A percentile compares a stretch with the other conserved stretches of the same genome.
Conservation (phyloP, 192 early-diverging fungal species). For the Coemansia aciculifera region DNA sequence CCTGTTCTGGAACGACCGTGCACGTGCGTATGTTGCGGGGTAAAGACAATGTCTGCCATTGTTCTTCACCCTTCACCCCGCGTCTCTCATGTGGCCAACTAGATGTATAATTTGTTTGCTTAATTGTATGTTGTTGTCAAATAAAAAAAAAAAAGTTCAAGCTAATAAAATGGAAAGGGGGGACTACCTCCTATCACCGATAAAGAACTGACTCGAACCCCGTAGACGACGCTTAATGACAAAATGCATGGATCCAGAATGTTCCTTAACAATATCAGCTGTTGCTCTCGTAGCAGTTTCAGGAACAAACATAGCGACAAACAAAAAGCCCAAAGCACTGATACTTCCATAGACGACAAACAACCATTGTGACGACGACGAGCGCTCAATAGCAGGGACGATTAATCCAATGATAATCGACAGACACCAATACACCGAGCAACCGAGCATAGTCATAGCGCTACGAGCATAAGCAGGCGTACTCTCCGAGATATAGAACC, state of each 20-base stretch:
- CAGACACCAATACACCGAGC: conserved; percentile 68
- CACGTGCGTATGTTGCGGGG: background rate
- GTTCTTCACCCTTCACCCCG: background rate
- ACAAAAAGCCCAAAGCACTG: conserved; percentile 42
- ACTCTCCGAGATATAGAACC: conserved; percentile 72
- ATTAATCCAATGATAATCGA: conserved; percentile 55
- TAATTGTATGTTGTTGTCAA: background rate
- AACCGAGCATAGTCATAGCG: conserved; percentile 64
- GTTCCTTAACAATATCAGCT: conserved; percentile 21
- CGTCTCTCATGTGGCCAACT: conserved; percentile 2
- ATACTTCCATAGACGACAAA: conserved; percentile 67
- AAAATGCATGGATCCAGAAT: conserved; percentile 31
- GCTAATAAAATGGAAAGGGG: background rate
- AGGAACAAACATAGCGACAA: conserved; percentile 67
- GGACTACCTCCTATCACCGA: background rate
- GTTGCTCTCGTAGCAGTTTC: conserved; percentile 70
- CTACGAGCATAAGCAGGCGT: conserved; percentile 69
- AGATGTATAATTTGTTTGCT: background rate
- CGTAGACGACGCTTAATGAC: conserved; percentile 14
- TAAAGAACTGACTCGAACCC: background rate
- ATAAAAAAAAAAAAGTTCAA: background rate
- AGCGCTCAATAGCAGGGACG: conserved; percentile 48
- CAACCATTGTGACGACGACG: conserved; percentile 22
- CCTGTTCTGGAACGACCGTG: background rate
- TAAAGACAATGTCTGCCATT: background rate